Conservation (phyloP, 306 rosid genomes). For the Alnus rubra region DNA sequence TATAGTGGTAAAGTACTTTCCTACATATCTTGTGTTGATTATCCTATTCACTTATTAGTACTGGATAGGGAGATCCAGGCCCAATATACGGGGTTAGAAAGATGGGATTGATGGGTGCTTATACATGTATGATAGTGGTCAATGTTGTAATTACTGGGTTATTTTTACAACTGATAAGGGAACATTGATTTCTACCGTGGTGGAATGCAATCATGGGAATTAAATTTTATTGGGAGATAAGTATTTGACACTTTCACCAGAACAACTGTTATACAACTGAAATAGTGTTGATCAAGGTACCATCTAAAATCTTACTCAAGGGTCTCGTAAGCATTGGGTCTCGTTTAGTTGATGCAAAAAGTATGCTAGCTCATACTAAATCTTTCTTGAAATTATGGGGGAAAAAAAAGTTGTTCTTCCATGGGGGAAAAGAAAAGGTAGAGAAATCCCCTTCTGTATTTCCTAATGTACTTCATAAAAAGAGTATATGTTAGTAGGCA, state of each 20-base stretch:
- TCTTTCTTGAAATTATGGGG: neutral
- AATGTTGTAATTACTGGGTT: neutral
- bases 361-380: neutral
- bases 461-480: neutral
- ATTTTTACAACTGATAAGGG: neutral
- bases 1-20: constrained; percentile 50
- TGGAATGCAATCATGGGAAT: neutral
- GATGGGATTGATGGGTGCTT: neutral
- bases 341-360: neutral
- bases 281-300: neutral
- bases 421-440: neutral
- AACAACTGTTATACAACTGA: neutral
- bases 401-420: neutral
- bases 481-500: neutral
- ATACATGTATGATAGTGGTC: neutral
- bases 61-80: neutral
- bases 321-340: neutral
- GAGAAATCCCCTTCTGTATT: neutral
- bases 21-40: neutral
- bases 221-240: too few relatives aligned
- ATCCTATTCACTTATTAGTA: neutral
- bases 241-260: neutral
- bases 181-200: neutral
- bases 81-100: neutral
- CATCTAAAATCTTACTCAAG: neutral